phyloP scores from a whole-genome alignment of 164 flowering plant species.

The Vitis amurensis region DNA sequence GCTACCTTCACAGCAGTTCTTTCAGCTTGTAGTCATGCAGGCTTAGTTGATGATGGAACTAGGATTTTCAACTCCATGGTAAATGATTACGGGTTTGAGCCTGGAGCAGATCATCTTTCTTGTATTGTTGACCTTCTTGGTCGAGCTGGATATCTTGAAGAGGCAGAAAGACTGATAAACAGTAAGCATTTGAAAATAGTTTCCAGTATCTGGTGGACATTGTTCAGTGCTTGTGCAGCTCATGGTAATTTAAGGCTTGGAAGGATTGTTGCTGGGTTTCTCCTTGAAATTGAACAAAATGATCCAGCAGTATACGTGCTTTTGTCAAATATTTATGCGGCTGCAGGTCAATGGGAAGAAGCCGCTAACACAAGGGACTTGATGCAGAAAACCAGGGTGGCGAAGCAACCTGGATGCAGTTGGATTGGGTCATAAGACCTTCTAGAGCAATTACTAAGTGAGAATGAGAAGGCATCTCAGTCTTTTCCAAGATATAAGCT shows the following conservation, averaged over 20 bases:
- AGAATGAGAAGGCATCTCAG: not conserved
- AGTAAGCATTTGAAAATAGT: constrained; percentile 27
- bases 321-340: constrained; percentile 57
- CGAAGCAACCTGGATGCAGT: constrained; percentile 57
- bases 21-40: constrained; percentile 74
- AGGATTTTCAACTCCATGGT: constrained; percentile 56
- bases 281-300: constrained; percentile 44
- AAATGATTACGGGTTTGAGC: constrained; percentile 39
- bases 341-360: constrained; percentile 64
- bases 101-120: constrained; percentile 54
- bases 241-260: constrained; percentile 61
- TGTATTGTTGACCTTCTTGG: constrained; percentile 62
- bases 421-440: constrained; percentile 37
- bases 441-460: not conserved
- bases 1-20: constrained; percentile 65
- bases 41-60: constrained; percentile 53
- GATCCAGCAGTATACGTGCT: constrained; percentile 57
- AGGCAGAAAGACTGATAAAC: constrained; percentile 48
- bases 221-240: constrained; percentile 67
- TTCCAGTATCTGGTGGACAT: constrained; percentile 51
- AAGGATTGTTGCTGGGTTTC: constrained; percentile 44
- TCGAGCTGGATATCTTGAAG: constrained; percentile 56
- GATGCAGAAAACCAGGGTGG: constrained; percentile 34
- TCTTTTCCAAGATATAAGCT: not conserved
- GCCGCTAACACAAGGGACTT: constrained; percentile 44